Conservation (phyloP, 306 rosid species). For the Myrica gale region DNA sequence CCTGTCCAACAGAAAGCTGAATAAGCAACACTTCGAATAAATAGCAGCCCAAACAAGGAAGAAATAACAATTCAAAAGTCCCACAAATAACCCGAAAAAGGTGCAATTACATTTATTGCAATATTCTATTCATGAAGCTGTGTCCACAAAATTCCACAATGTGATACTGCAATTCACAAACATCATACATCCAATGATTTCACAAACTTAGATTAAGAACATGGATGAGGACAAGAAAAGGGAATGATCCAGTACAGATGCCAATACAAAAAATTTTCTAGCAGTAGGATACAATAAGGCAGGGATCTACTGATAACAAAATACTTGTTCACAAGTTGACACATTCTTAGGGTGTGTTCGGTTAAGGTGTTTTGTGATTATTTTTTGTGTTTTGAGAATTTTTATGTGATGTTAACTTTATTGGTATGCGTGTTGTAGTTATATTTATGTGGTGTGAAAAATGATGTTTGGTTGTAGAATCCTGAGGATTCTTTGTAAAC, state of each 20-base stretch:
- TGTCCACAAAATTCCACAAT: neutral
- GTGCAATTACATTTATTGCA: neutral
- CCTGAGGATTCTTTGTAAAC: too few relatives aligned
- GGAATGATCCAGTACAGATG: neutral
- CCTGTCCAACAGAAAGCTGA: slow-evolving; percentile 47
- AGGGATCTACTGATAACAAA: neutral
- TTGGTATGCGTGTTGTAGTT: too few relatives aligned
- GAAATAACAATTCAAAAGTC: neutral
- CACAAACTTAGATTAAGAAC: neutral
- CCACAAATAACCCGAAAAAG: neutral
- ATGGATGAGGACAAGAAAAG: neutral
- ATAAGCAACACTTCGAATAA: slow-evolving; percentile 32
- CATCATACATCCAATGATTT: neutral
- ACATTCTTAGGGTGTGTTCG: too few relatives aligned
- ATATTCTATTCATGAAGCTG: neutral
- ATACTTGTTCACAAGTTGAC: too few relatives aligned
- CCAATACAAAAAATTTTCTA: neutral
- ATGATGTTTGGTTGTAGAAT: too few relatives aligned
- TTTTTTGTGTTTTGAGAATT: too few relatives aligned
- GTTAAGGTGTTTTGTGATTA: too few relatives aligned
- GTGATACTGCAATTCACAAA: neutral
- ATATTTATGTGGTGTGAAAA: too few relatives aligned
- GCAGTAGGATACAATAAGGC: neutral
- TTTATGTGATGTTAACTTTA: too few relatives aligned
- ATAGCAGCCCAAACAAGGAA: slow-evolving; percentile 11